Evolutionary conservation across 306 rosid genomes (phyloP), one percentile per base, ranked within the genome.

Genomic region (Abrus precatorius): DNA sequence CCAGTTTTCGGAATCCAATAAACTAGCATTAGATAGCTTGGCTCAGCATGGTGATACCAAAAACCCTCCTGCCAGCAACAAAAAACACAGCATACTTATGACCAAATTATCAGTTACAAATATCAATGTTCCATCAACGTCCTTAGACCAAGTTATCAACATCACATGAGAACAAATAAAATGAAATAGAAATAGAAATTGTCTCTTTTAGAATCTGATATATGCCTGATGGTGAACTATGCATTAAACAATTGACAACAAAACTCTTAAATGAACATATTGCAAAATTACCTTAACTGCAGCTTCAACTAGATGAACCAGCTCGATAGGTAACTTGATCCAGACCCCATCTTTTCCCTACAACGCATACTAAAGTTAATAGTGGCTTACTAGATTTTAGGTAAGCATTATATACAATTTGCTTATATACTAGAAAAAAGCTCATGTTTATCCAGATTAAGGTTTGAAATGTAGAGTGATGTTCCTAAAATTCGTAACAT

Each of bases 21-120:
- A 86, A 81, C 91, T 11, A 88, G 81, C 91, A 86, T 88, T 30
- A 88, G 50, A 80, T 88, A 86, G 68, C 64, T 81, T 64, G 91
- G 89, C 55, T 88, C 91, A 0, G 91, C 91, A 84, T 88, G 91
- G 81, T 88, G 91, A 78, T 74, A 88, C 76, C 88, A 41, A 56
- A 88, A 88, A 14, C 91, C 89, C 81, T 88, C 91, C 91, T 88
- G 83, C 70, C 55, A 76, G 28, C 57, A 76, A 12, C 49, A 75
- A 36, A 47, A 38, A 10, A 69, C 52, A 66, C 5, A 59, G 14
- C 34, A 48, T 40, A 67, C 20, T 45, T 55, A 56, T 40, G 32
- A 50, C 40, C 78, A 72, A 43, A 83, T 32, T 41, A 66, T 49
- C 29, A 49, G 1, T 65, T n/a, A 41, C 48, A 53, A 70, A n/a